Evolutionary conservation across 1,284 basidiomycete genomes (phyloP), one percentile per base, ranked within the genome.

Genomic region (Marasmius fiardii): DNA sequence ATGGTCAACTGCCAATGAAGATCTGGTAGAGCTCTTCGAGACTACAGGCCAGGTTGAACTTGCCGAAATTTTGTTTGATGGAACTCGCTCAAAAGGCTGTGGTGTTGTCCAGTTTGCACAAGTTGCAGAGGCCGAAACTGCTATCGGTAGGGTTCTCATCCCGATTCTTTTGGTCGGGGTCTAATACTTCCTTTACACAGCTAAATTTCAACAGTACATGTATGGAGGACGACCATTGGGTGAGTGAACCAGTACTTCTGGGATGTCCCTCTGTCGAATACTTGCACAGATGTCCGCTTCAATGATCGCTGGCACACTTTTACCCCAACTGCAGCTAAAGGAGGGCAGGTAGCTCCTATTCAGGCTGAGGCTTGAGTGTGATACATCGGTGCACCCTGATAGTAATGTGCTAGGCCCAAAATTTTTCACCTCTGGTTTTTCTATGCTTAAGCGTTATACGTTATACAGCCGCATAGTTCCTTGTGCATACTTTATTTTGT

Each of bases 1-100:
- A 0, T 98, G 95, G 94, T 98, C 95, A 16, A 99, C 96, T 34
- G 93, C 95, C n/a, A 97, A 98, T 71, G 95, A 98, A 68, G 96
- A 99, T 68, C 77, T 99, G 28, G 95, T 98, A 23, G 96, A 99
- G 74, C 76, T 99, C 31, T 99, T 99, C 67, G 95, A 98, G 76
- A 99, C 96, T 31, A 97, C 95, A 1, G 96, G 96, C 10, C 89
- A 88, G 61, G 96, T 99, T 33, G 90, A 94, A 64, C 76, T 94
- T 45, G 96, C 96, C 10, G 96, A 98, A 71, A 95, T 98, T 62
- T 71, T 98, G 51, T 93, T 90, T 64, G 95, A 98, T 60, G 90
- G 90, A 28, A 85, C 88, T 7, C 85, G 95, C 55, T 93, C 92
- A 50, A 95, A 95, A 70, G 96, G 96, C 21, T 88, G 90, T 56